A percentile compares a stretch with the other conserved stretches of the same genome.
These are phyloP conservation scores for Pleurotus sapidus DNA, from an alignment of 768 basidiomycete species.

Conservation along the genomic window DNA sequence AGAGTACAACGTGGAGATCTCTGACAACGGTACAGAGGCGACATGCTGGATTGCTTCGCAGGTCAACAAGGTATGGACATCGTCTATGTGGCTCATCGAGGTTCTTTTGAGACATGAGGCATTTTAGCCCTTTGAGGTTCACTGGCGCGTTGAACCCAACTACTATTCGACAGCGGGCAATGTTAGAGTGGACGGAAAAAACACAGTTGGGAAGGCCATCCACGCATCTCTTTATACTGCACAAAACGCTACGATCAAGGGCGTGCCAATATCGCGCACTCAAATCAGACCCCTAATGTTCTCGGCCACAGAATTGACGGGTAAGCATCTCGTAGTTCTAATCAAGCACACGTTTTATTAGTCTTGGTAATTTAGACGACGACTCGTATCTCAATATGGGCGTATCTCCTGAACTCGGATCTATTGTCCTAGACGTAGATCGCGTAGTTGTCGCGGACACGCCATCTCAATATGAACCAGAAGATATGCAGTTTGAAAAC, in stretches of 20 bases:
- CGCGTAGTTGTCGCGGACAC: neutral
- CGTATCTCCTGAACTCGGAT: neutral
- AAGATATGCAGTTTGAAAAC: neutral
- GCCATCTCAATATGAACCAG: no score
- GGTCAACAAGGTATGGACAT: neutral
- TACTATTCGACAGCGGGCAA: neutral
- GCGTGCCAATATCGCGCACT: neutral
- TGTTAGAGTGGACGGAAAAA: no score
- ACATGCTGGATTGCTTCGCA: neutral
- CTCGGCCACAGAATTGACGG: neutral
- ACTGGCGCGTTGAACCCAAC: neutral
- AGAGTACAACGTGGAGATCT: neutral
- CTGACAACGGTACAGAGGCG: neutral
- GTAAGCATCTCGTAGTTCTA: neutral
- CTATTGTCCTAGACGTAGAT: neutral
- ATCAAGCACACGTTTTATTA: no score
- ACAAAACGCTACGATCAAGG: no score
- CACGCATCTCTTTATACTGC: no score
- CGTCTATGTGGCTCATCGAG: neutral
- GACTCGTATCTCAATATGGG: neutral
- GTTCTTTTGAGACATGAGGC: neutral
- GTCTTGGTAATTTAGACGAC: no score
- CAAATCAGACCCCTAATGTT: neutral
- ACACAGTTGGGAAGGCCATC: no score
- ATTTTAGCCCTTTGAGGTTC: neutral